phyloP scores from a whole-genome alignment of 2,329 filamentous ascomycete genomes.

The Xylaria sp. region DNA sequence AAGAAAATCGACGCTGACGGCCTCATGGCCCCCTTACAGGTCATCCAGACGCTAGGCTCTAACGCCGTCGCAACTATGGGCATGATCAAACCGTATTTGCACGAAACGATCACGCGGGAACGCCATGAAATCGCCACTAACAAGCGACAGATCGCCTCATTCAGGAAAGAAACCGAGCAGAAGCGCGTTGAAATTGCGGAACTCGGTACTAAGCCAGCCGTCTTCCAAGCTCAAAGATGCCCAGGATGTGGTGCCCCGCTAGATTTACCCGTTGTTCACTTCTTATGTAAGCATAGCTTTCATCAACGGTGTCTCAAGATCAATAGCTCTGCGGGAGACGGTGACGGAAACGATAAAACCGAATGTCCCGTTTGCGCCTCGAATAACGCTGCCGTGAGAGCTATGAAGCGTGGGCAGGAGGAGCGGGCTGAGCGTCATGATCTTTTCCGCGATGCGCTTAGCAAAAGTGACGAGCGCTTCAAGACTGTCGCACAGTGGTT shows the following conservation, averaged over 20 bases:
- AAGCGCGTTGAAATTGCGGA: slow-evolving; percentile 83
- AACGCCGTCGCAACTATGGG: slow-evolving; percentile 89
- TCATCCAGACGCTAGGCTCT: slow-evolving; percentile 87
- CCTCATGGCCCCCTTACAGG: slow-evolving; percentile 94
- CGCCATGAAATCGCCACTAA: slow-evolving; percentile 85
- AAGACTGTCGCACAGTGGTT: slow-evolving; percentile 96
- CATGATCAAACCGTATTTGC: slow-evolving; percentile 93
- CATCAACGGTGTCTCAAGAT: slow-evolving; percentile 87
- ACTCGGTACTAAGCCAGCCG: slow-evolving; percentile 80
- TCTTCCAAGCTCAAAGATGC: slow-evolving; percentile 92
- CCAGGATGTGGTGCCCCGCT: slow-evolving; percentile 81
- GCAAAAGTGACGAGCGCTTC: slow-evolving; percentile 81
- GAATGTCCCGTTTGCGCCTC: slow-evolving; percentile 89
- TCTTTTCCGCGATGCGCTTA: slow-evolving; percentile 84
- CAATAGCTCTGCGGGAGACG: slow-evolving; percentile 42
- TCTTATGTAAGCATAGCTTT: slow-evolving; percentile 96
- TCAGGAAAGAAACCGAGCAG: slow-evolving; percentile 82
- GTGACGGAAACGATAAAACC: slow-evolving; percentile 64
- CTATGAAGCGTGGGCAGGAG: slow-evolving; percentile 85
- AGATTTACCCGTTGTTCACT: slow-evolving; percentile 92
- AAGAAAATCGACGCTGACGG: slow-evolving; percentile 89
- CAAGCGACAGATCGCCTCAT: slow-evolving; percentile 81
- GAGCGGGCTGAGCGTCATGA: slow-evolving; percentile 90
- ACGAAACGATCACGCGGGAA: slow-evolving; percentile 88
- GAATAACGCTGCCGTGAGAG: slow-evolving; percentile 87